Evolutionary conservation across 2,329 filamentous ascomycete genomes (phyloP).

Genomic region (Cadophora sp.): DNA sequence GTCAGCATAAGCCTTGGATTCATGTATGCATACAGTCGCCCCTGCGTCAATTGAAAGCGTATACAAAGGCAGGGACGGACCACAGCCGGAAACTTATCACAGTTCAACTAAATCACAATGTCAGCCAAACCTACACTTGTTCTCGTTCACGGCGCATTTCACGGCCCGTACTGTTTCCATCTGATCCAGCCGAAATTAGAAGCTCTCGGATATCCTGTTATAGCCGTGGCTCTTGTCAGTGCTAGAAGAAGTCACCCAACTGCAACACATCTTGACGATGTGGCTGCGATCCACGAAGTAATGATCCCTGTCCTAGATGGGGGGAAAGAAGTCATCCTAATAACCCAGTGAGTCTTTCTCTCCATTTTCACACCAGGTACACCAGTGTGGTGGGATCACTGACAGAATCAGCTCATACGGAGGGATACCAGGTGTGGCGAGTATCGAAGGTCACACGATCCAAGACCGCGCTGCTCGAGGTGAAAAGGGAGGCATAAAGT

Average conservation of each 20-base stretch:
- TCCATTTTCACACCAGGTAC: background rate
- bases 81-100: background rate
- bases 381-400: background rate
- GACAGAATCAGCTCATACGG: slow-evolving; percentile 38
- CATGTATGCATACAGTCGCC: background rate
- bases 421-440: slow-evolving; percentile 44
- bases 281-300: slow-evolving; percentile 19
- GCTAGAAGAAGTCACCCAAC: background rate
- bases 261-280: slow-evolving; percentile 20
- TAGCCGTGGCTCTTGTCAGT: slow-evolving; percentile 13
- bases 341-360: slow-evolving; percentile 42
- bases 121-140: slow-evolving; percentile 23
- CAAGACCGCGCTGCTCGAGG: slow-evolving; percentile 44
- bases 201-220: slow-evolving; percentile 19
- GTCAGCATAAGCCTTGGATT: background rate
- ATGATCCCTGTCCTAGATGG: slow-evolving; percentile 17
- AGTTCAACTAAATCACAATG: background rate
- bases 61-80: background rate
- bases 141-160: slow-evolving; percentile 28
- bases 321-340: slow-evolving; percentile 45
- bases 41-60: background rate
- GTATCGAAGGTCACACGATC: slow-evolving; percentile 44
- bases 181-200: slow-evolving; percentile 19
- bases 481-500: slow-evolving; percentile 45
- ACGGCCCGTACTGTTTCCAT: slow-evolving; percentile 21